These are phyloP conservation scores for Trebouxia sp. DNA, from an alignment of 139 green algal genomes.

Conservation along the genomic window DNA sequence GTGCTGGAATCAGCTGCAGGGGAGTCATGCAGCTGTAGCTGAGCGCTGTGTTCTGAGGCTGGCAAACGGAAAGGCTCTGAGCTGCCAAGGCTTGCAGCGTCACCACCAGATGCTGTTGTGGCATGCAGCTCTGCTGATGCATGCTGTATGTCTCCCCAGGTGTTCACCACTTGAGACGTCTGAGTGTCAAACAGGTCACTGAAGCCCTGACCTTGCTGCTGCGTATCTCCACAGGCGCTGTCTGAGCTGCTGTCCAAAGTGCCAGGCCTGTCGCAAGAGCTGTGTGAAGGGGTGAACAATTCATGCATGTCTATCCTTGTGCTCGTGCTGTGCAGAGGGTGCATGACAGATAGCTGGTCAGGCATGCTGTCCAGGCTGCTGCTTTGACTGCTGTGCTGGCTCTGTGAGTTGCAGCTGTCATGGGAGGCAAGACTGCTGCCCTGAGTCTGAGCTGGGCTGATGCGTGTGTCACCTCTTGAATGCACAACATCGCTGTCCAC, in stretches of 20 bases:
- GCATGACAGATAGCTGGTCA: no score
- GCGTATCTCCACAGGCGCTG: no score
- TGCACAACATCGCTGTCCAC: neutral
- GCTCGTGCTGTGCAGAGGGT: neutral
- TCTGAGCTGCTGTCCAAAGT: no score
- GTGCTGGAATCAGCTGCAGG: no score
- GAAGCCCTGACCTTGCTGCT: neutral
- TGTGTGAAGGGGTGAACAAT: no score
- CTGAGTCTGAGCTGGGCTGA: neutral
- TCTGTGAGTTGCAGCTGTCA: neutral
- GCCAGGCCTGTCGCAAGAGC: no score
- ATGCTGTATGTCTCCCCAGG: neutral
- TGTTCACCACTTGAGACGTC: neutral
- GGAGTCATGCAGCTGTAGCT: no score
- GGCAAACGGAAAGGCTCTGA: no score
- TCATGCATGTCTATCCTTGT: neutral
- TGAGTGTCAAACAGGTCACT: slow-evolving; percentile 5
- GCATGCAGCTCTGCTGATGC: neutral
- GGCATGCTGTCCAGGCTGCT: neutral
- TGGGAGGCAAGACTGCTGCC: neutral
- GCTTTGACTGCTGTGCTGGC: neutral
- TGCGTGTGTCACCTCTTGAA: no score
- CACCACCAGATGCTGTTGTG: neutral
- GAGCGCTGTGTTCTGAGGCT: neutral
- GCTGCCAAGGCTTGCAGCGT: neutral